These are phyloP conservation scores for Fonsecaea pedrosoi DNA, from an alignment of 2,329 filamentous ascomycete genomes.

Conservation along the genomic window DNA sequence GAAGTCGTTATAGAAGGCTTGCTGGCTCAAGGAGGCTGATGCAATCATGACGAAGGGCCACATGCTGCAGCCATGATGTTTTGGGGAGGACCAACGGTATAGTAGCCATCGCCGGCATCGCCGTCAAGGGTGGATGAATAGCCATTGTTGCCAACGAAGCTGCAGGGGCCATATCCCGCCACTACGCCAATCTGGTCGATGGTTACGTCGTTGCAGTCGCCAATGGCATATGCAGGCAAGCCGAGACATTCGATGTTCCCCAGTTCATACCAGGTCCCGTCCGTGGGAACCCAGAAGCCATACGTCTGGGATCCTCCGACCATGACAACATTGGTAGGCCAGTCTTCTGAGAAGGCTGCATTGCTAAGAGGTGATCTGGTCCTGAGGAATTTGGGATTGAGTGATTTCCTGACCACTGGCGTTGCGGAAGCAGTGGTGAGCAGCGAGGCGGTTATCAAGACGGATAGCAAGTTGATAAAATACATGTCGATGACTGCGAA, in stretches of 20 bases:
- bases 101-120: slow-evolving; percentile 34
- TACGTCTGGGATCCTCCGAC: slow-evolving; percentile 37
- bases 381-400: slow-evolving; percentile 29
- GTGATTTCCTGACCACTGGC: slow-evolving; percentile 28
- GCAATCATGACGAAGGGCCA: slow-evolving; percentile 18
- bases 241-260: slow-evolving; percentile 38
- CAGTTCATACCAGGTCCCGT: slow-evolving; percentile 34
- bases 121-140: slow-evolving; percentile 32
- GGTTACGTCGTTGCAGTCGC: slow-evolving; percentile 37
- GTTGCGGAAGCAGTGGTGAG: slow-evolving; percentile 21
- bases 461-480: slow-evolving; percentile 11
- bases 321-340: slow-evolving; percentile 39
- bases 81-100: slow-evolving; percentile 38
- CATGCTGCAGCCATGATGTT: slow-evolving; percentile 37
- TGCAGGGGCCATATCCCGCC: slow-evolving; percentile 46
- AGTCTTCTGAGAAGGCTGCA: slow-evolving; percentile 28
- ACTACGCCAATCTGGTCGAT: slow-evolving; percentile 39
- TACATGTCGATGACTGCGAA: slow-evolving; percentile 25
- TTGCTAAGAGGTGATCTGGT: slow-evolving; percentile 29
- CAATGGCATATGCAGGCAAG: slow-evolving; percentile 37
- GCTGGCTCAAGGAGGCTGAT: neutral
- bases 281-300: slow-evolving; percentile 37
- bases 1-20: neutral
- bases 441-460: slow-evolving; percentile 26
- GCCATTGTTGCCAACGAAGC: slow-evolving; percentile 43